A percentile compares a stretch with the other conserved stretches of the same genome.
phyloP scores from a whole-genome alignment of 345 rosid genomes.

The Cardiospermum halicacabum region DNA sequence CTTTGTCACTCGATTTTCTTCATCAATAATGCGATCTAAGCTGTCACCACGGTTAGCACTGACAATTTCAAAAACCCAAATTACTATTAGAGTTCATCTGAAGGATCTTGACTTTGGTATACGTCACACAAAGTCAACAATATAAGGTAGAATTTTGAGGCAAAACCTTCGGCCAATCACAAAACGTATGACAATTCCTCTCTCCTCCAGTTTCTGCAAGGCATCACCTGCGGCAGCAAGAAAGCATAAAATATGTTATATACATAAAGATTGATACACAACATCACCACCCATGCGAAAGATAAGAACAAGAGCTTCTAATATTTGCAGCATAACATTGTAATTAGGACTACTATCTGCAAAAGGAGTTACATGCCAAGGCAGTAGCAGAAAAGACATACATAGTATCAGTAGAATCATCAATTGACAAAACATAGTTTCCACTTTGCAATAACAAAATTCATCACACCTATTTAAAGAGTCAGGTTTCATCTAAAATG shows the following conservation, averaged over 20 bases:
- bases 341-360: neutral
- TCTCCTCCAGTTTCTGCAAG: conserved; percentile 76
- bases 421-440: neutral
- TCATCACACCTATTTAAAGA: neutral
- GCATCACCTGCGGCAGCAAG: conserved; percentile 54
- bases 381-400: neutral
- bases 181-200: conserved; percentile 86
- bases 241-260: neutral
- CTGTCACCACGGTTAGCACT: conserved; percentile 97
- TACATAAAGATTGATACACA: neutral
- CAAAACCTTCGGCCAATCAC: conserved; percentile 92
- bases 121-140: neutral
- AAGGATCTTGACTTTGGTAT: too few species aligned
- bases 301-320: neutral
- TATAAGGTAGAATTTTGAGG: conserved; percentile 19
- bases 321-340: neutral
- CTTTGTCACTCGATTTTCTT: conserved; percentile 56
- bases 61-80: conserved; percentile 30
- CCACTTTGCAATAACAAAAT: neutral
- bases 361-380: neutral
- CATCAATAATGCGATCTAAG: conserved; percentile 77
- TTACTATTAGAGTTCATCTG: neutral
- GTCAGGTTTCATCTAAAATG: conserved; percentile 1
- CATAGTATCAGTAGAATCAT: neutral
- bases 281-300: neutral